Percentiles rank a stretch among this genome's conserved stretches.
Conservation (phyloP, 2,329 filamentous ascomycete genomes). For the Xylaria sp. region DNA sequence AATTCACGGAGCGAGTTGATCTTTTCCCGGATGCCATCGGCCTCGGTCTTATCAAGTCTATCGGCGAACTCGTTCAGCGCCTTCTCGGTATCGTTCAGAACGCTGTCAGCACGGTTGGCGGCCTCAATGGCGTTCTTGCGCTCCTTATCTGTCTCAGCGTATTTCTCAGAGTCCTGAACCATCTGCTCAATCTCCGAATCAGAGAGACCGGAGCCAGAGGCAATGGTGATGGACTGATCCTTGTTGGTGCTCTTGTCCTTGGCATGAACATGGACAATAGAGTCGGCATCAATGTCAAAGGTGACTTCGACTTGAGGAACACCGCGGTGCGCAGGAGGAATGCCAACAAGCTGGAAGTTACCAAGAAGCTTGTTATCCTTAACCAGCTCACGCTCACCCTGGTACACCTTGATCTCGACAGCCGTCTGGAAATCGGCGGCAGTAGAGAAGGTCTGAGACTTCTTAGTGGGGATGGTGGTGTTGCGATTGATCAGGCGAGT, state of each 20-base stretch:
- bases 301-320: constrained; percentile 97
- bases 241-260: constrained; percentile 99
- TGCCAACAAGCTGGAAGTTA: constrained; percentile 99
- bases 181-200: constrained; percentile 95
- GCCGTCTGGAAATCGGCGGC: constrained; percentile 98
- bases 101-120: constrained; percentile 95
- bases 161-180: constrained; percentile 98
- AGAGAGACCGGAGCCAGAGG: constrained; percentile 94
- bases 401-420: constrained; percentile 99
- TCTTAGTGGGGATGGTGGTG: constrained; percentile 99
- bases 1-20: constrained; percentile 84
- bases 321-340: constrained; percentile 93
- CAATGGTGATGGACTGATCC: constrained; percentile 99
- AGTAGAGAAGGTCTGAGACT: constrained; percentile 97
- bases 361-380: constrained; percentile 98
- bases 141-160: constrained; percentile 92
- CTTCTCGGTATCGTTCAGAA: constrained; percentile 97
- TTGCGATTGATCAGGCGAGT: constrained; percentile 98
- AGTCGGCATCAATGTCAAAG: constrained; percentile 98
- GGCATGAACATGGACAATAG: constrained; percentile 95
- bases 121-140: constrained; percentile 94
- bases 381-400: constrained; percentile 99
- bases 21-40: constrained; percentile 92
- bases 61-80: constrained; percentile 96
- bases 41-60: constrained; percentile 95